phyloP scores from a whole-genome alignment of 2,329 filamentous ascomycete species.

The Aspergillus aculeatinus region DNA sequence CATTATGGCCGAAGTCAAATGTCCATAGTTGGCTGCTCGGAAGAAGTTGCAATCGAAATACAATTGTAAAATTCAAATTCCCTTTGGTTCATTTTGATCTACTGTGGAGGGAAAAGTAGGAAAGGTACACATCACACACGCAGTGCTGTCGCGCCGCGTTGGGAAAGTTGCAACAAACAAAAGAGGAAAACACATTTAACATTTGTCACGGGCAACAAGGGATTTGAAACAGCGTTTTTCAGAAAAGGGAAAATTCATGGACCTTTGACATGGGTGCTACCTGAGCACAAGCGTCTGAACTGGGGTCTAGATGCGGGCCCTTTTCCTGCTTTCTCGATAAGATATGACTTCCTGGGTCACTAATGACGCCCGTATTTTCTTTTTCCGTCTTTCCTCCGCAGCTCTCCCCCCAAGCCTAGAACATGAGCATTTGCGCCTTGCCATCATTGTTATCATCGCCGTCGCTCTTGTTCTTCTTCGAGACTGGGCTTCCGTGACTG shows the following conservation, averaged over 20 bases:
- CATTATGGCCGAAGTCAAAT: constrained; percentile 38
- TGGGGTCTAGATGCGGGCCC: neutral
- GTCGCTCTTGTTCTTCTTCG: constrained; percentile 42
- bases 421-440: constrained; percentile 33
- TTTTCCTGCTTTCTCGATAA: neutral
- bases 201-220: neutral
- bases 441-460: constrained; percentile 28
- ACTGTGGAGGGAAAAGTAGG: constrained; percentile 1
- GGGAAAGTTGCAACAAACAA: neutral
- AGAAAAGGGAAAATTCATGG: neutral
- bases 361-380: no score
- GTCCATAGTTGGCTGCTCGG: constrained; percentile 37
- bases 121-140: constrained; percentile 16
- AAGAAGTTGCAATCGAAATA: constrained; percentile 37
- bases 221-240: neutral
- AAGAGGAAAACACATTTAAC: neutral
- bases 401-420: constrained; percentile 13
- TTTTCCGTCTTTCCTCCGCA: neutral
- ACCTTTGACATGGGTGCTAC: constrained; percentile 9
- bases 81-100: constrained; percentile 6
- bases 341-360: neutral
- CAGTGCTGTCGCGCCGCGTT: neutral
- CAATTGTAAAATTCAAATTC: constrained; percentile 37
- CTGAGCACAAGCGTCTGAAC: constrained; percentile 13
- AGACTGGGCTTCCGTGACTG: constrained; percentile 63